Evolutionary conservation across 352 stramenopile species (phyloP), one percentile per base, ranked within the genome.

Genomic region (Globisporangium nodosum): DNA sequence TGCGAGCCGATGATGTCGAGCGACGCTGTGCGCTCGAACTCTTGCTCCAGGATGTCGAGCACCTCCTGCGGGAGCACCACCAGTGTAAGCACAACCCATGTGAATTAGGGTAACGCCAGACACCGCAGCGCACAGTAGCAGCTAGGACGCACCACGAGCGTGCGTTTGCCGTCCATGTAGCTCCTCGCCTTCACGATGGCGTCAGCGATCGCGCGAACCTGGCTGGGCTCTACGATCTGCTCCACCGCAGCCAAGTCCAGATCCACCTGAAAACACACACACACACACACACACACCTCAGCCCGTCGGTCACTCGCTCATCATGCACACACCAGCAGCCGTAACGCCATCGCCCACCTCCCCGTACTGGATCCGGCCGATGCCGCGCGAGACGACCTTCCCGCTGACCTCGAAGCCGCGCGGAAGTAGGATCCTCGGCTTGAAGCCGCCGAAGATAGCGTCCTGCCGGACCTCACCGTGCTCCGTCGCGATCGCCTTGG

Each of bases 401-500:
- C 86, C 85, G 12, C 61, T 81, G 7, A 85, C 70, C 35, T 86
- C 70, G 60, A 90, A 90, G 1, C 75, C 79, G 3, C 65, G 66
- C 12, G 65, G 56, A 11, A 84, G 42, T 6, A 79, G 81, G 49
- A 94, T 83, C 0, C 85, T 81, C 16, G 60, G 6, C 33, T 64
- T 75, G 31, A 88, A 81, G 0, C 63, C 68, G 3, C 76, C 74
- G 59, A 92, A 90, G 9, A 61, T 42, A 12, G 58, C 40, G 30
- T 86, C 74, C 58, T 88, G 70, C 43, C 60, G 69, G 54, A 91
- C 81, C 46, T 81, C 68, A 0, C 61, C 66, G 54, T 92, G 70
- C 40, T 87, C 63, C 3, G 48, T 73, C 3, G 90, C 93, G 65
- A 99, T 98, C 55, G 84, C 78, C 56, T 98, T 98, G 16, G 96